Evolutionary conservation across 78 protist species (phyloP).

Genomic region (Chrysochromulina tobinii): DNA sequence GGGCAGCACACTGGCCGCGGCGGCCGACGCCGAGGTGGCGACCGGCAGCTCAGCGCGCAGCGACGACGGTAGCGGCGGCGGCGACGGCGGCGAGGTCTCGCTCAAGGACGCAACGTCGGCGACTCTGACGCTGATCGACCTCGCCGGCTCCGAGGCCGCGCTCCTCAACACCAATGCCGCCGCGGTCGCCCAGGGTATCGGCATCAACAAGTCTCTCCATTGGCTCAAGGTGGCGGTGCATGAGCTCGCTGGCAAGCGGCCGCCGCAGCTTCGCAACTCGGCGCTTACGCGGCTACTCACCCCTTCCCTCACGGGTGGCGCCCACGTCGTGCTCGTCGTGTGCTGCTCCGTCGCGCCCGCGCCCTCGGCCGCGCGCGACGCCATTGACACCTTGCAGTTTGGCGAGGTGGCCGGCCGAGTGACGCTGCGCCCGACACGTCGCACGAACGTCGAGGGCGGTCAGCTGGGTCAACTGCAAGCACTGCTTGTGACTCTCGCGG

Average conservation of each 20-base stretch:
- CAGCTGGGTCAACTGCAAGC: background rate
- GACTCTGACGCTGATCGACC: background rate
- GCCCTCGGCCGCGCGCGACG: background rate
- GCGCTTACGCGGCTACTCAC: background rate
- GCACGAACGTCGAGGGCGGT: background rate
- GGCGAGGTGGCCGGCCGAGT: background rate
- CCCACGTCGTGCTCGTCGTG: background rate
- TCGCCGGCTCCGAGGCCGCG: constrained; percentile 23
- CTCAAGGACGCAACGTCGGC: background rate
- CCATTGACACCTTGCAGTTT: background rate
- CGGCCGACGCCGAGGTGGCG: too few species aligned
- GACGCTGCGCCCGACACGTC: background rate
- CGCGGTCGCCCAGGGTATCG: background rate
- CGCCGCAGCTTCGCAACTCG: background rate
- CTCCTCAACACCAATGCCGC: background rate
- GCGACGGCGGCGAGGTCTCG: background rate
- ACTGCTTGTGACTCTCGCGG: background rate
- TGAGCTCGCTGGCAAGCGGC: background rate
- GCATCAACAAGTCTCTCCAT: background rate
- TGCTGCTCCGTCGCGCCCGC: background rate
- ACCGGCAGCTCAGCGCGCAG: too few species aligned
- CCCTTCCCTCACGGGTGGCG: background rate
- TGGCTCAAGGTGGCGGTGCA: background rate
- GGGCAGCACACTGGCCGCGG: background rate
- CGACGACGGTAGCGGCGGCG: background rate